A percentile compares a stretch with the other conserved stretches of the same genome.
These are phyloP conservation scores for Cladophialophora yegresii DNA, from an alignment of 2,329 filamentous ascomycete species.

Conservation along the genomic window DNA sequence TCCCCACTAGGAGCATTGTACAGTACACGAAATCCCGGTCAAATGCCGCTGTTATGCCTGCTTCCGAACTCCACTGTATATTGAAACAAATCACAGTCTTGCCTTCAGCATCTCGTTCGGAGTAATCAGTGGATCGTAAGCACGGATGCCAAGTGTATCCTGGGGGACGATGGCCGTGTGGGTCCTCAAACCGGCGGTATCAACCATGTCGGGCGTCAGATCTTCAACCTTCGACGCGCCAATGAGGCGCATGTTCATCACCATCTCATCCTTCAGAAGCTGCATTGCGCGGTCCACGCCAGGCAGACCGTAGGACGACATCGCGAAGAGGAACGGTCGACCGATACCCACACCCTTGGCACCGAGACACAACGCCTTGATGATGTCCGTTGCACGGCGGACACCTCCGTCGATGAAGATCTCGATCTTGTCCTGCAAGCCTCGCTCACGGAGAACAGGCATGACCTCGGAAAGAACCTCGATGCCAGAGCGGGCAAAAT, in stretches of 20 bases:
- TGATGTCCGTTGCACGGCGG: constrained; percentile 85
- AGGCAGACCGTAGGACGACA: constrained; percentile 83
- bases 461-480: constrained; percentile 93
- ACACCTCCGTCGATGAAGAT: constrained; percentile 90
- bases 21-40: not conserved
- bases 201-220: constrained; percentile 77
- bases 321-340: constrained; percentile 91
- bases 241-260: constrained; percentile 97
- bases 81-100: constrained; percentile 40
- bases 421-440: constrained; percentile 75
- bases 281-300: constrained; percentile 93
- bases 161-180: constrained; percentile 61
- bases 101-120: constrained; percentile 53
- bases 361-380: constrained; percentile 91
- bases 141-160: constrained; percentile 61
- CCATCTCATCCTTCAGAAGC: constrained; percentile 91
- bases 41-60: not conserved
- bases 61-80: not conserved
- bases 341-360: constrained; percentile 93
- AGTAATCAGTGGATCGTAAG: constrained; percentile 58
- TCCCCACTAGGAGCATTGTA: not conserved
- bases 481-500: constrained; percentile 84
- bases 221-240: constrained; percentile 74
- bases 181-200: constrained; percentile 68
- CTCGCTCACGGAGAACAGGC: constrained; percentile 74